Percentiles rank a stretch among this genome's conserved stretches.
These are phyloP conservation scores for Lepidopterella palustris DNA, from an alignment of 495 filamentous ascomycete genomes.

Conservation along the genomic window DNA sequence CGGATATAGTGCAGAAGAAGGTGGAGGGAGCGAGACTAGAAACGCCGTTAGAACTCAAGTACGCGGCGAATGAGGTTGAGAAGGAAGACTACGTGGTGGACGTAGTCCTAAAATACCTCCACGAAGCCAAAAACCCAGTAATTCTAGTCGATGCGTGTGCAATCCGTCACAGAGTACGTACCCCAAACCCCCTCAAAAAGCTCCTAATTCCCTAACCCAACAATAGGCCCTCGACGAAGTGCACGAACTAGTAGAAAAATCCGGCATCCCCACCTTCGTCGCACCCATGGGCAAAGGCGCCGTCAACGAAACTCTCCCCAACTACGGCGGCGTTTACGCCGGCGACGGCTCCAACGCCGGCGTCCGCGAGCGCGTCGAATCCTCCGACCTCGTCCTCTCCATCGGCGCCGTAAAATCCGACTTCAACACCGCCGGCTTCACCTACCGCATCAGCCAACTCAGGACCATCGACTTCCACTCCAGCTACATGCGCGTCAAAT, in stretches of 20 bases:
- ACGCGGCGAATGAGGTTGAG: slow-evolving; percentile 59
- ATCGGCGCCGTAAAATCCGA: slow-evolving; percentile 82
- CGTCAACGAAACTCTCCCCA: slow-evolving; percentile 67
- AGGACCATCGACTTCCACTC: slow-evolving; percentile 87
- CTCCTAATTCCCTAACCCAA: neutral
- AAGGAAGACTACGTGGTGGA: slow-evolving; percentile 80
- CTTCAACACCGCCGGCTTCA: slow-evolving; percentile 89
- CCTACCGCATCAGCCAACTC: slow-evolving; percentile 72
- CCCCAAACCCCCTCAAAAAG: neutral
- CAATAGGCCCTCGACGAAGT: slow-evolving; percentile 57
- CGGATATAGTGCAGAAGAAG: slow-evolving; percentile 76
- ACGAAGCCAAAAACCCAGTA: slow-evolving; percentile 67
- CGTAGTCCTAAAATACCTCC: slow-evolving; percentile 68
- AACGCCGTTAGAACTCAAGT: slow-evolving; percentile 59
- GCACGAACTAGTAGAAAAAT: slow-evolving; percentile 67
- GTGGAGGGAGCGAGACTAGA: slow-evolving; percentile 65
- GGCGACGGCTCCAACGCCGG: slow-evolving; percentile 68
- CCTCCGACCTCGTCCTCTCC: slow-evolving; percentile 73
- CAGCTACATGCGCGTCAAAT: slow-evolving; percentile 59
- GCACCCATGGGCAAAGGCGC: slow-evolving; percentile 90
- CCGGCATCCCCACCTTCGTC: slow-evolving; percentile 74
- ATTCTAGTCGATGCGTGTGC: slow-evolving; percentile 91
- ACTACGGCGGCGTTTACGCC: slow-evolving; percentile 82
- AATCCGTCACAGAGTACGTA: slow-evolving; percentile 55
- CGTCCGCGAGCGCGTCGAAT: slow-evolving; percentile 68